These are phyloP conservation scores for Alternaria sp. DNA, from an alignment of 2,329 filamentous ascomycete genomes.

Conservation along the genomic window DNA sequence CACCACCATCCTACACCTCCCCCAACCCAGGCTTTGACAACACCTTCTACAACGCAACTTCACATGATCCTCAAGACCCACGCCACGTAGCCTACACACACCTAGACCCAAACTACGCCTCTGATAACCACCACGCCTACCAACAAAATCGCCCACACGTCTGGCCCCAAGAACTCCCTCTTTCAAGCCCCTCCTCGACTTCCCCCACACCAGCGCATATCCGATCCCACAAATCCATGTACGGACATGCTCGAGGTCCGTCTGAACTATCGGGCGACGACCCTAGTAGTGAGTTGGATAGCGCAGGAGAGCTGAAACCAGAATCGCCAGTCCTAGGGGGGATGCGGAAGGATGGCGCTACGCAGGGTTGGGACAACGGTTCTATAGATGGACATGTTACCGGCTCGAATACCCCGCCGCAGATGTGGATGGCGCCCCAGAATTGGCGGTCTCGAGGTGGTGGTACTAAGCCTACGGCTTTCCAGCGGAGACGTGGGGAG, in stretches of 20 bases:
- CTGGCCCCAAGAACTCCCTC: constrained; percentile 27
- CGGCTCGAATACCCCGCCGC: background rate
- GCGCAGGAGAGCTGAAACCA: background rate
- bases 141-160: constrained; percentile 3
- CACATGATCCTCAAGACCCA: background rate
- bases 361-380: background rate
- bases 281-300: background rate
- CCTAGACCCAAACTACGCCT: constrained; percentile 12
- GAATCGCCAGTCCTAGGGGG: background rate
- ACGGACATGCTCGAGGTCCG: constrained; percentile 4
- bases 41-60: background rate
- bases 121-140: constrained; percentile 5
- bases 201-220: background rate
- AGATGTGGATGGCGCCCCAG: constrained; percentile 10
- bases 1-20: constrained; percentile 19
- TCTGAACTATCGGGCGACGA: constrained; percentile 14
- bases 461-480: background rate
- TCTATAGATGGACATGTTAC: background rate
- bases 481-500: background rate
- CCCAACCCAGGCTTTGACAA: constrained; percentile 10
- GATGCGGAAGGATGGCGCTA: background rate
- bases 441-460: background rate
- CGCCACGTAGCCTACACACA: background rate
- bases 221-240: constrained; percentile 10
- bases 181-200: background rate